A percentile compares a stretch with the other conserved stretches of the same genome.
Evolutionary conservation across 2,329 filamentous ascomycete species (phyloP).

Genomic region (Hypoxylon sp.): DNA sequence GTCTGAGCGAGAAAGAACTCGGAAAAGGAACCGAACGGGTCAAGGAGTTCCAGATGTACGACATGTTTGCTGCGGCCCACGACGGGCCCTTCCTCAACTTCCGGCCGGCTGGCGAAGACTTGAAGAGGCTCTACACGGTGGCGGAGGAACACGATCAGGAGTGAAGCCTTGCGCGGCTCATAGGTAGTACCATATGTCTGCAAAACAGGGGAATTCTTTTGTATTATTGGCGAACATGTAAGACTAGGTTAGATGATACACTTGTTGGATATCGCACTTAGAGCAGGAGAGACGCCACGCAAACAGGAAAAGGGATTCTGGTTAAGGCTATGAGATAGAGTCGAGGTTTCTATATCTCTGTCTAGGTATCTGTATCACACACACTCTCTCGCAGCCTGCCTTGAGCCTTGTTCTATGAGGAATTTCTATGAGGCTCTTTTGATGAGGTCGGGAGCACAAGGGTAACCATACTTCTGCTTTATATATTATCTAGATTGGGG

Average conservation of each 20-base stretch:
- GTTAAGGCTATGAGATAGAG: background rate
- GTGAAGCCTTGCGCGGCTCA: no score
- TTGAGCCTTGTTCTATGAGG: background rate
- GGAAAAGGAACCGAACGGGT: background rate
- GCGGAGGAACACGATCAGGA: no score
- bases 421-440: background rate
- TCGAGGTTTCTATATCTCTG: background rate
- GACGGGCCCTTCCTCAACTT: background rate
- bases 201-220: no score
- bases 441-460: background rate
- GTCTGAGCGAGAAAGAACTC: background rate
- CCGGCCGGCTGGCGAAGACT: background rate
- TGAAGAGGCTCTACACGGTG: no score
- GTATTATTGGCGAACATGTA: no score
- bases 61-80: background rate
- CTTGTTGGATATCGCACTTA: background rate
- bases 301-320: background rate
- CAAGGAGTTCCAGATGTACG: constrained; percentile 3
- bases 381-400: background rate
- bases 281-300: background rate
- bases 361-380: background rate
- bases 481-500: background rate
- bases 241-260: background rate
- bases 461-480: background rate
- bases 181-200: no score